Evolutionary conservation across 768 basidiomycete species (phyloP).

Genomic region (Baorangia bicolor): DNA sequence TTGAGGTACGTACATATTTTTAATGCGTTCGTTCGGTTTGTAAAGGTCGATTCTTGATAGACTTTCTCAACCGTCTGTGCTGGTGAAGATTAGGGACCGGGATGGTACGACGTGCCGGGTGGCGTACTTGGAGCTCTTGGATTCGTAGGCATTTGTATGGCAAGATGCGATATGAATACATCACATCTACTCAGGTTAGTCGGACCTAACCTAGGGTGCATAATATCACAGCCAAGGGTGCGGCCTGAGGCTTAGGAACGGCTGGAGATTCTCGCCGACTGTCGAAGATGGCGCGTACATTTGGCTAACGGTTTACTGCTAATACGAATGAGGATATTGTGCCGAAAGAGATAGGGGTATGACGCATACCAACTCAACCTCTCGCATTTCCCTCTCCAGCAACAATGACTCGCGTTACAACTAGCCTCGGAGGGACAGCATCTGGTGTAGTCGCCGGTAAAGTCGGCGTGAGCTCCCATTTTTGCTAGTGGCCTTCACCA

Average conservation of each 20-base stretch:
- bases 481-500: too few species aligned
- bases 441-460: constrained; percentile 36
- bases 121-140: constrained; percentile 44
- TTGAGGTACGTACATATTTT: constrained; percentile 28
- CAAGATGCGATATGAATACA: background rate
- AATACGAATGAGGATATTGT: background rate
- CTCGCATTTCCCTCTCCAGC: too few species aligned
- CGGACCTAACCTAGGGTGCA: background rate
- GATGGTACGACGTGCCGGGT: constrained; percentile 53
- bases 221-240: background rate
- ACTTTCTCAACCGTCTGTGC: constrained; percentile 30
- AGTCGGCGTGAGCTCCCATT: constrained; percentile 33
- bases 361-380: background rate
- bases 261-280: background rate
- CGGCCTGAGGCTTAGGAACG: background rate
- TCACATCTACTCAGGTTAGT: background rate
- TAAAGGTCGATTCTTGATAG: constrained; percentile 8
- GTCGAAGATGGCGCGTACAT: background rate
- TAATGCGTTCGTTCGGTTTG: background rate
- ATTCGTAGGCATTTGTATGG: constrained; percentile 13
- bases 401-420: constrained; percentile 32
- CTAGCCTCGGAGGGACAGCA: constrained; percentile 39
- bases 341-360: background rate
- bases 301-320: background rate
- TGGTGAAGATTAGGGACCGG: constrained; percentile 67